Base-by-base conservation (phyloP, 2,329 filamentous ascomycete species). In the Cladophialophora exuberans region DNA sequence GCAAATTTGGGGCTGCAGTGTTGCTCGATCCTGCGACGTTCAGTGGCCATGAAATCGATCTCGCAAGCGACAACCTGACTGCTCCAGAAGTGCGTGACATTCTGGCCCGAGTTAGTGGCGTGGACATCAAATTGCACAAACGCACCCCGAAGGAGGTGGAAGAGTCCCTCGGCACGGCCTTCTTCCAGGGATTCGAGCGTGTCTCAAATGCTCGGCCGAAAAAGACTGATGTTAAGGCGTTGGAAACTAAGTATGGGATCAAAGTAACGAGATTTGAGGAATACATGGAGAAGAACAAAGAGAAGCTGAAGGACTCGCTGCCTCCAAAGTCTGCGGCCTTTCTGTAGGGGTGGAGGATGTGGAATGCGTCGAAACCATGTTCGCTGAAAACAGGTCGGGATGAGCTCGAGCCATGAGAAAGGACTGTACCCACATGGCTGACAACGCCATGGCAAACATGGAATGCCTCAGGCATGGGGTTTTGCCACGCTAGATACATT, bases 21-120 rank as follows among this genome's bases (percentile, higher is more conserved):
- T 67, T 82, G 15, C 59, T 73, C 1, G 66, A 79, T 2, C 73
- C 76, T 0, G 58, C 35, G 7, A 68, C 67, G 35, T 82, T 79
- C 56, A 44, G 71, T 23, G 64, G 62, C n/a, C 63, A 73, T 56
- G 71, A 70, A 28, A 67, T 82, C 17, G 62, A 64, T 9, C 60
- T 80, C 9, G 74, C 69, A 0, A 73, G 76, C 0, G 75, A 81
- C 53, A 62, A 71, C 38, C 44, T 77, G 25, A 66, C 64, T 0
- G 55, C 70, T 1, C 69, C 71, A 1, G 62, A 75, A 4, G 62
- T 79, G 0, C 39, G 78, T 20, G 60, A 59, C 5, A 64, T 69
- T 33, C 60, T 82, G 6, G 69, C 69, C 0, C 50, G 61, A 11
- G 72, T 67, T 0, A 51, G 52, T 45, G 52, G 73, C 1, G 63